Percentiles rank a stretch among this genome's conserved stretches.
Conservation (phyloP, 1,139 yeast genomes). For the Tardiomyces digboiensis region DNA sequence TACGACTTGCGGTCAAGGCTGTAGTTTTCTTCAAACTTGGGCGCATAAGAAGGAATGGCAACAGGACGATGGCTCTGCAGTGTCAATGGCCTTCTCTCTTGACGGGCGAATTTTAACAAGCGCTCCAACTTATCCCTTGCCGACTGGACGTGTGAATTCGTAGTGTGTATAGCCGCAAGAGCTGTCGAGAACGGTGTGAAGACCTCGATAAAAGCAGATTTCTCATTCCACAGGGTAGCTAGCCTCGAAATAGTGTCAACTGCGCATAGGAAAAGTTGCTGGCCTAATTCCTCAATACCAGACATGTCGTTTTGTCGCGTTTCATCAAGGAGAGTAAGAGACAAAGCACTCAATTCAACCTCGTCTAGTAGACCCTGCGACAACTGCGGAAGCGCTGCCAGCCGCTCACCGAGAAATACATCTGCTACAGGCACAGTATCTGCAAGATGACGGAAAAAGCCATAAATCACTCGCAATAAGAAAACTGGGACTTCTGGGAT, state of each 20-base stretch:
- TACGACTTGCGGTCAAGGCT: conserved; percentile 92
- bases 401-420: not conserved
- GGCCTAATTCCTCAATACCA: not conserved
- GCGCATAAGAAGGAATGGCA: conserved; percentile 78
- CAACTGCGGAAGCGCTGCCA: not conserved
- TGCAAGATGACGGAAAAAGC: not conserved
- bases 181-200: conserved; percentile 31
- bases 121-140: conserved; percentile 34
- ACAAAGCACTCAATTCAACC: not conserved
- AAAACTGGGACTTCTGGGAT: conserved; percentile 70
- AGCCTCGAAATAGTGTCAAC: conserved; percentile 8
- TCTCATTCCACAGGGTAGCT: conserved; percentile 49
- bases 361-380: not conserved
- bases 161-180: not conserved
- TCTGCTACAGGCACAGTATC: not conserved
- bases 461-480: conserved; percentile 39
- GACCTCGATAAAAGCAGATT: conserved; percentile 53
- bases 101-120: conserved; percentile 38
- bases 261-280: conserved; percentile 7
- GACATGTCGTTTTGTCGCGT: not conserved
- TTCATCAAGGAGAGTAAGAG: not conserved
- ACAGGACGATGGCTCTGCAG: conserved; percentile 82
- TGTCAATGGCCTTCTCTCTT: conserved; percentile 61
- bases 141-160: conserved; percentile 5
- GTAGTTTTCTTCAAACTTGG: conserved; percentile 92